A percentile compares a stretch with the other conserved stretches of the same genome.
These are phyloP conservation scores for Tieghemostelium lacteum DNA, from an alignment of 78 protist species.

Conservation along the genomic window DNA sequence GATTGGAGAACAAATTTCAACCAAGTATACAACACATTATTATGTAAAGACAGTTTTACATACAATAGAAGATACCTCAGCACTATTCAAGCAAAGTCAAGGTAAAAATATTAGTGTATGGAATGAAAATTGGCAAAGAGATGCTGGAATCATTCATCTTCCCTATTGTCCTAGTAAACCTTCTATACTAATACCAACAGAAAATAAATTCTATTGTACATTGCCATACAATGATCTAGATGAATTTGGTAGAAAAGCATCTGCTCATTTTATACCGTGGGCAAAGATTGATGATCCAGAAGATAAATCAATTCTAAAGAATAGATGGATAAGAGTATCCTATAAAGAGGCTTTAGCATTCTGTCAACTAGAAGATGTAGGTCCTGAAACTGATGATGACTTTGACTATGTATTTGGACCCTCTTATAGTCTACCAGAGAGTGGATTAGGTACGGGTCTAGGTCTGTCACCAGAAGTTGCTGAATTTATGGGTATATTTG, in stretches of 20 bases:
- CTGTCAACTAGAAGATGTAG: conserved; percentile 48
- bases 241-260: conserved; percentile 27
- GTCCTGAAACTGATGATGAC: conserved; percentile 22
- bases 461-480: conserved; percentile 34
- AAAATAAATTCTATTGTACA: conserved; percentile 31
- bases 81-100: neutral
- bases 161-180: neutral
- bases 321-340: conserved; percentile 10
- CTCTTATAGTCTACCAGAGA: conserved; percentile 19
- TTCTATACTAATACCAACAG: neutral
- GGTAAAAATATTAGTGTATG: neutral
- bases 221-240: conserved; percentile 42
- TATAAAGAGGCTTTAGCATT: conserved; percentile 5
- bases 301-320: conserved; percentile 5
- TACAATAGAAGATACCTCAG: neutral
- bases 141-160: neutral
- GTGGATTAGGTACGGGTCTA: conserved; percentile 11
- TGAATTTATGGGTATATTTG: conserved; percentile 1
- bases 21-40: conserved; percentile 45
- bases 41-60: conserved; percentile 20
- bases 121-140: conserved; percentile 12
- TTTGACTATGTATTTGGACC: conserved; percentile 47
- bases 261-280: conserved; percentile 33
- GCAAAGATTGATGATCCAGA: neutral
- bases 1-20: too few species aligned